Conservation (phyloP, 345 rosid species). For the Rhodomyrtus tomentosa region DNA sequence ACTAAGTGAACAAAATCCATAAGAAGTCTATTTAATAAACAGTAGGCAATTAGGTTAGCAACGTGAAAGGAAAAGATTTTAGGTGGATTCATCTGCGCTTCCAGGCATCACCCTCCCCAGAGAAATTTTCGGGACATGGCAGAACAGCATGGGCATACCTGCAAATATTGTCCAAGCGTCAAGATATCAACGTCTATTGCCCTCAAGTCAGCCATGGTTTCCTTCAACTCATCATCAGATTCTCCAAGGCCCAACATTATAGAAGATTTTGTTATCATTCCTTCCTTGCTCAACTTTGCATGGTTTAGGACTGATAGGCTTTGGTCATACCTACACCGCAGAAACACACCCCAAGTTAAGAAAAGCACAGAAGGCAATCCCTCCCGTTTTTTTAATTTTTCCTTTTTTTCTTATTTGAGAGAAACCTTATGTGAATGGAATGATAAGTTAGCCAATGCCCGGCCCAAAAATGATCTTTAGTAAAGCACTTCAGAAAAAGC, state of each 20-base stretch:
- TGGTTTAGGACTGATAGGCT: conserved; percentile 82
- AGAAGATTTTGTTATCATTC: conserved; percentile 91
- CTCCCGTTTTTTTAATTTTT: not conserved
- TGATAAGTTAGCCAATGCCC: not conserved
- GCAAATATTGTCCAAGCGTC: conserved; percentile 95
- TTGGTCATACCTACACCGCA: conserved; percentile 71
- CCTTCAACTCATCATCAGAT: conserved; percentile 76
- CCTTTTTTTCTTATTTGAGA: not conserved
- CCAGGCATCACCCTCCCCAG: not conserved
- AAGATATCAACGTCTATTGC: conserved; percentile 84
- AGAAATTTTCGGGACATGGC: not conserved
- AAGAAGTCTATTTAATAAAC: not conserved
- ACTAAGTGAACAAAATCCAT: not conserved
- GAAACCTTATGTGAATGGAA: not conserved
- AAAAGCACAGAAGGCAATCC: not conserved
- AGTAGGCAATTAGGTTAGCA: not conserved
- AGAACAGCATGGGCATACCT: conserved; percentile 35
- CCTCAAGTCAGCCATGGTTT: conserved; percentile 83
- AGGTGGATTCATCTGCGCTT: not conserved
- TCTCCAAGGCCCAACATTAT: conserved; percentile 99
- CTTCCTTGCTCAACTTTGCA: conserved; percentile 70
- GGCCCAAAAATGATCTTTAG: not conserved
- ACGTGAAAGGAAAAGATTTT: not conserved
- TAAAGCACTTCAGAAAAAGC: not conserved
- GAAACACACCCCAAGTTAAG: not conserved